phyloP scores from a whole-genome alignment of 73 alveolate species.

The Symbiodinium natans region DNA sequence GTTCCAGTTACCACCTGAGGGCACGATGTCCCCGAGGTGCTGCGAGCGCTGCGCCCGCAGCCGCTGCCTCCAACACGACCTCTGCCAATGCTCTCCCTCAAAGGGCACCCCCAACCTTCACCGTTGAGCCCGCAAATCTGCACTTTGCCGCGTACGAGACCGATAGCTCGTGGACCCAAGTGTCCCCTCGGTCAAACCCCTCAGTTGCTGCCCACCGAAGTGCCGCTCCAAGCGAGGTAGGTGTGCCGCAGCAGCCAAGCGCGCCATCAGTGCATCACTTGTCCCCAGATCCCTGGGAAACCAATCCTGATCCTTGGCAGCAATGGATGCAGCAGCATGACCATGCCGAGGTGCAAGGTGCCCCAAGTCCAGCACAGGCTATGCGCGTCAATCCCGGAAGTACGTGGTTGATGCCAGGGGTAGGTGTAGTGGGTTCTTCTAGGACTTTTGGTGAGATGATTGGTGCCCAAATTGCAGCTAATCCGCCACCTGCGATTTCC shows the following conservation, averaged over 20 bases:
- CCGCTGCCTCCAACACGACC: too few species aligned
- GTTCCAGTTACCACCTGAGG: not conserved
- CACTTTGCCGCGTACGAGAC: not conserved
- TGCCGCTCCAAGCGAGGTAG: not conserved
- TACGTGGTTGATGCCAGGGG: not conserved
- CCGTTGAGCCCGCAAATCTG: not conserved
- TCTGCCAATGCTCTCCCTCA: too few species aligned
- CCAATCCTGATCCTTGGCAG: not conserved
- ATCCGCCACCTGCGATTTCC: not conserved
- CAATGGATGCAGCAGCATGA: not conserved
- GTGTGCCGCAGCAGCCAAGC: not conserved
- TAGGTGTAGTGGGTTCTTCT: not conserved
- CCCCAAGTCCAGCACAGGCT: not conserved
- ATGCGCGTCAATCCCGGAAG: not conserved
- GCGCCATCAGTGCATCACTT: not conserved
- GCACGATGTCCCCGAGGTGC: not conserved
- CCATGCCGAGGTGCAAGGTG: not conserved
- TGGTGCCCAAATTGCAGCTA: not conserved
- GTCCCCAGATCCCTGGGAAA: not conserved
- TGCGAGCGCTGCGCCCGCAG: too few species aligned
- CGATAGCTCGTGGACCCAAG: not conserved
- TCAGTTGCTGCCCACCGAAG: not conserved
- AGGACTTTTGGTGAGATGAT: not conserved
- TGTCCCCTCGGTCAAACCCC: not conserved
- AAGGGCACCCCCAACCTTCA: not conserved